Evolutionary conservation across 2,329 filamentous ascomycete genomes (phyloP).

Genomic region (Cladosporium sp.): DNA sequence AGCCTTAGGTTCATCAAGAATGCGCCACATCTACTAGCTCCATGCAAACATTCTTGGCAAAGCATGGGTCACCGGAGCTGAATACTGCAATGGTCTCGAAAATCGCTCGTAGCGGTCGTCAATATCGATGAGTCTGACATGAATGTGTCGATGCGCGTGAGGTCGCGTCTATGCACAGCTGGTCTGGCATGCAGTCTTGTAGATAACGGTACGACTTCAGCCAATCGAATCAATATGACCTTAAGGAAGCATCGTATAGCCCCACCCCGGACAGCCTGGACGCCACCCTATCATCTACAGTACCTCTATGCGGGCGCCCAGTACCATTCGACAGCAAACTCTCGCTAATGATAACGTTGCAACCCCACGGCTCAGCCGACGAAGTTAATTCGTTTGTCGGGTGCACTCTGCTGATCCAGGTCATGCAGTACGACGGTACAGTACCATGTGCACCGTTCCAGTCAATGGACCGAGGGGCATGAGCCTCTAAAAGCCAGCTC

Average conservation of each 20-base stretch:
- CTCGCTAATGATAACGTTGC: constrained; percentile 19
- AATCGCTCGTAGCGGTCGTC: not conserved
- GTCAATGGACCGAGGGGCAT: constrained; percentile 3
- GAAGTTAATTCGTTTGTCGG: constrained; percentile 18
- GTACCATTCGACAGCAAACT: constrained; percentile 8
- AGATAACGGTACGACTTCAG: constrained; percentile 7
- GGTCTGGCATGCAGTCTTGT: not conserved
- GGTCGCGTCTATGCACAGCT: not conserved
- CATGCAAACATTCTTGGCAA: constrained; percentile 4
- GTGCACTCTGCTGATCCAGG: constrained; percentile 3
- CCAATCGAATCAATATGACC: not conserved
- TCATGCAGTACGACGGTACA: constrained; percentile 20
- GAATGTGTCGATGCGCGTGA: not conserved
- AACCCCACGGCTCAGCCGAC: constrained; percentile 11
- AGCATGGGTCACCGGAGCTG: not conserved
- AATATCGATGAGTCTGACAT: not conserved
- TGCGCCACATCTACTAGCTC: not conserved
- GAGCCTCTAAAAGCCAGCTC: constrained; percentile 4
- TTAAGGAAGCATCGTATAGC: constrained; percentile 2
- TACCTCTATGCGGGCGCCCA: not conserved
- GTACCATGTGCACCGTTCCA: constrained; percentile 13
- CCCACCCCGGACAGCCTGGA: not conserved
- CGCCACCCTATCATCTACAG: constrained; percentile 1
- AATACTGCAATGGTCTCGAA: not conserved
- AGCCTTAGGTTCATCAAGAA: constrained; percentile 15